These are phyloP conservation scores for Petunia axillaris DNA, from an alignment of 257 asterid genomes.

Conservation along the genomic window DNA sequence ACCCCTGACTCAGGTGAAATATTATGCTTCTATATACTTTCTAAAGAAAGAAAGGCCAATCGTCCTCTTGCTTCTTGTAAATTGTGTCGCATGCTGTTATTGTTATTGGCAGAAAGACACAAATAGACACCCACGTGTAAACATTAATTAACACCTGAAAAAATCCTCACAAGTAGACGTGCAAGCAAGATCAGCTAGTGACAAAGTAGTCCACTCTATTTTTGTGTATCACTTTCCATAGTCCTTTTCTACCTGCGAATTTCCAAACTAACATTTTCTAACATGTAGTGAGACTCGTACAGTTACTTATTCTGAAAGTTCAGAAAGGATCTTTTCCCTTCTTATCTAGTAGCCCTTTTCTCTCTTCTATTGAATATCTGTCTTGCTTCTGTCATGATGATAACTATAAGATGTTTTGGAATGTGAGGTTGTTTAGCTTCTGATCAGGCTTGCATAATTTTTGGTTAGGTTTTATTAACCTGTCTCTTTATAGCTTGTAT, in stretches of 20 bases:
- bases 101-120: not conserved
- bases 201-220: not conserved
- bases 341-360: not conserved
- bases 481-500: not conserved
- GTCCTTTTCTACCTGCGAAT: not conserved
- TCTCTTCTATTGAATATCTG: not conserved
- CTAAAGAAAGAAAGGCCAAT: not conserved
- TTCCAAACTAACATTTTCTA: not conserved
- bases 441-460: not conserved
- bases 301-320: not conserved
- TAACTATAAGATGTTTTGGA: not conserved
- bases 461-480: not conserved
- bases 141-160: not conserved
- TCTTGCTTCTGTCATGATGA: not conserved
- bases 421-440: slow-evolving; percentile 1
- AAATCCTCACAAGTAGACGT: not conserved
- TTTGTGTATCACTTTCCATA: not conserved
- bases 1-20: slow-evolving; percentile 77
- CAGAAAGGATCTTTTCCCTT: not conserved
- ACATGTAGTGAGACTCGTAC: not conserved
- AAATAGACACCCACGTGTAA: not conserved
- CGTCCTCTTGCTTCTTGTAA: not conserved
- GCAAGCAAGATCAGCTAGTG: slow-evolving; percentile 12
- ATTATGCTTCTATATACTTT: not conserved
- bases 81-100: not conserved